These are phyloP conservation scores for Pterocarpus macrocarpus DNA, from an alignment of 306 rosid species.

Conservation along the genomic window DNA sequence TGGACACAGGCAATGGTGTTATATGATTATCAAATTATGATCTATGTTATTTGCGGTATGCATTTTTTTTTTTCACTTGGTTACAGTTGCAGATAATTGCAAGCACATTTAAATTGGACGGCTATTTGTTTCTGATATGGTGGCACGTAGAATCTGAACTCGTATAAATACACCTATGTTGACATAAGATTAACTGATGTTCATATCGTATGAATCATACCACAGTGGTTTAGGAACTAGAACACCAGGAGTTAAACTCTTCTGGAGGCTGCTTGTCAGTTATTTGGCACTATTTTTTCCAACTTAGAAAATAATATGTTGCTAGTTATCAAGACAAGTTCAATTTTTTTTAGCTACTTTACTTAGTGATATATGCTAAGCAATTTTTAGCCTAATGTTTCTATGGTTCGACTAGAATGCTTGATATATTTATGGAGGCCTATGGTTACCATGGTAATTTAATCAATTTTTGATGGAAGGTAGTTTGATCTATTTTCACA, in stretches of 20 bases:
- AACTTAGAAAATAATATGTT: background rate
- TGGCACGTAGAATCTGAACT: slow-evolving; percentile 7
- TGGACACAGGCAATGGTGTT: background rate
- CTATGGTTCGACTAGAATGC: background rate
- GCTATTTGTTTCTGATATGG: background rate
- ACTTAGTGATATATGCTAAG: background rate
- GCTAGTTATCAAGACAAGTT: background rate
- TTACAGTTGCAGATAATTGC: background rate
- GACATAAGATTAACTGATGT: background rate
- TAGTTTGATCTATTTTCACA: slow-evolving; percentile 21
- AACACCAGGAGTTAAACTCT: background rate
- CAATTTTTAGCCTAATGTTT: background rate
- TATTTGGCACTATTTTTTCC: background rate
- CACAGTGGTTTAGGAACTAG: background rate
- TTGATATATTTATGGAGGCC: too few species aligned
- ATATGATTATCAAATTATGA: background rate
- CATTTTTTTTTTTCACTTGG: background rate
- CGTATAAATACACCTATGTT: background rate
- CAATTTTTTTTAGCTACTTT: background rate
- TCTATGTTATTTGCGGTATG: background rate
- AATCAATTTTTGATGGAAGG: too few species aligned
- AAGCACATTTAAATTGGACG: slow-evolving; percentile 14
- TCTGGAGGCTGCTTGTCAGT: background rate
- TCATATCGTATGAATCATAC: background rate
- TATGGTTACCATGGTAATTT: too few species aligned